Evolutionary conservation across 1,284 basidiomycete genomes (phyloP), one percentile per base, ranked within the genome.

Genomic region (Schizophyllum amplum): DNA sequence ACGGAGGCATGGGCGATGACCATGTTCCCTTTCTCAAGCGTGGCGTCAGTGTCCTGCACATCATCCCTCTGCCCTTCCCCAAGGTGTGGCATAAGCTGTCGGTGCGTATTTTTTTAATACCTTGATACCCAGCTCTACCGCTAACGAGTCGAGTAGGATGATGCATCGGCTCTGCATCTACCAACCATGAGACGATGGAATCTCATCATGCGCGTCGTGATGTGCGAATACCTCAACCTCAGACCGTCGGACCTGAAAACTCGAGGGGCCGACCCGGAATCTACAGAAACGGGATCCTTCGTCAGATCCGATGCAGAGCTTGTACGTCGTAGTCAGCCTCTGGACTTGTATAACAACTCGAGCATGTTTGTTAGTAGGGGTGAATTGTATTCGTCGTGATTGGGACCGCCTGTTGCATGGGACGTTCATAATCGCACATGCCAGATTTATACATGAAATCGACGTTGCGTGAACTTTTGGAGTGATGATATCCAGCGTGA

Each of bases 61-160:
- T 99, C 53, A 99, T 99, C 59, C 74, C 95, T 0, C 82, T 82
- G 48, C 94, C 92, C 0, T 99, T 99, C 69, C 97, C 97, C 0
- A 60, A 54, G 1, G 94, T 97, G 5, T 98, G 96, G 97, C 97
- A 98, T 71, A 88, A 80, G 15, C 68, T 94, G 24, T 68, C 67
- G 57, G 92, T 92, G 63, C 65, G 83, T 63, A 49, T 61, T 23
- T n/a, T 50, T 27, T 42, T 46, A 52, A 54, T 54, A 6, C 48
- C 33, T 27, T 49, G 5, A 5, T 6, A 5, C 22, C 5, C 47
- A 20, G 4, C 0, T 17, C 17, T 58, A 24, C 56, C 24, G 25
- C 47, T 51, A 49, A 46, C 20, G 47, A 56, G 24, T 47, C 53
- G 6, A 24, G 5, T 64, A 94, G 90, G 97, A 99, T 72, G 89